Evolutionary conservation across 2,329 filamentous ascomycete species (phyloP), one percentile per base, ranked within the genome.

Genomic region (Claviceps purpurea): DNA sequence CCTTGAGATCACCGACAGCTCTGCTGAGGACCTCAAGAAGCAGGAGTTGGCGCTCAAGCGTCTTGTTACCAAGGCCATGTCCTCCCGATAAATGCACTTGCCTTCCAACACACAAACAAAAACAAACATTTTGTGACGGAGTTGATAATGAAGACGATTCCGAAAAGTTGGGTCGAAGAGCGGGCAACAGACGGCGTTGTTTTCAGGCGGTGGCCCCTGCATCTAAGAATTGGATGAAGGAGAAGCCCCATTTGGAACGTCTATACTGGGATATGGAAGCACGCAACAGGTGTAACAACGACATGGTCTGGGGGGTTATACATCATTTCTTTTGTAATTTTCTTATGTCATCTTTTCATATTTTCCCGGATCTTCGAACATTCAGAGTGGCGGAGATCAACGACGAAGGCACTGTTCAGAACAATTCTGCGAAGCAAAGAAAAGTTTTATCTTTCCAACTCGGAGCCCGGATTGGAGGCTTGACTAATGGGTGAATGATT

Each of bases 41-140:
- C 95, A 96, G 85, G 93, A 98, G 81, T 79, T 98, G 61, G 89
- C 89, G 56, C 82, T 98, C 59, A 98, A 97, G 89, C 82, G 93
- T 67, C 82, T 95, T 62, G 90, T 98, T 65, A 98, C 93, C 74
- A 98, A 97, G 86, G 90, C 87, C 65, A 95, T 95, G 88, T 84
- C 88, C 59, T 90, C 88, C 67, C 84, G 88, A 73, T 95, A 90
- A 82, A 68, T 61, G 48, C 44, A 43, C 39, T 22, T 13, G 10
- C 6, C 47, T 30, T 34, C 13, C 22, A 49, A 30, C 4, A 41
- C 16, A 18, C 8, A 20, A 47, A 37, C 6, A 44, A 47, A n/a
- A 49, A 20, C 8, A n/a, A 24, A n/a, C n/a, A 42, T 22, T 34
- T 30, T 18, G 18, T 18, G 14, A 46, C 10, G 39, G 48, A 44